Evolutionary conservation across 176 grass and related monocot genomes (phyloP), one percentile per base, ranked within the genome.

Genomic region (Carex pumila): DNA sequence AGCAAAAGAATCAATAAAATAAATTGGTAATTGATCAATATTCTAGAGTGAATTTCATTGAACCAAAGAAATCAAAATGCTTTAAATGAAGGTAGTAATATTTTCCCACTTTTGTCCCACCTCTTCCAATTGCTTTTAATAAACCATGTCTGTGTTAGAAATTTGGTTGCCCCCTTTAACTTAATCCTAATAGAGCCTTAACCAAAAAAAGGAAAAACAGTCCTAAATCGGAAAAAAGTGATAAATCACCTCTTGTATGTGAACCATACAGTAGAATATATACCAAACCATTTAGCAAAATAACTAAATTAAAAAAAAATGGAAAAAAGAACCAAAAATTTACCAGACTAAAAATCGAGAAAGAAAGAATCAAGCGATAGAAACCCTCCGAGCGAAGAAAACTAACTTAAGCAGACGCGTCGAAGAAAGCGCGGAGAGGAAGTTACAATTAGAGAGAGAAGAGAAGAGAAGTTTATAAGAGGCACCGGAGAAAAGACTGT

Each of bases 61-160:
- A 62, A 63, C 3, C 79, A 81, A 61, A 62, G 17, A 81, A 81
- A 43, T 37, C 79, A 81, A 81, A 32, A 63, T 81, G 37, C 31
- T 81, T 80, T 1, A 62, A 41, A 31, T 80, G 30, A 61, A 80
- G 78, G 30, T 32, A 56, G n/a, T 43, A 54, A 61, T 12, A 58
- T 3, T 79, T 79, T 79, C 52, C 6, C 52, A 57, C 75, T 79
- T 79, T 53, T 56, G 5, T 14, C 52, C 21, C 47, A 53, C 9
- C 13, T 15, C 50, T 31, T 32, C 13, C 76, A 81, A 60, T 43
- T 81, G 7, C 0, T 15, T 54, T 29, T 49, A 66, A 5, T 29
- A 15, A 76, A 30, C 21, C 1, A 32, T 52, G 10, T 2, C 13
- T 72, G 22, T 30, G 29, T 21, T 1, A 66, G 11, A 52, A 53